Evolutionary conservation across 257 asterid genomes (phyloP), one percentile per base, ranked within the genome.

Genomic region (Solanum megistacrolobum): DNA sequence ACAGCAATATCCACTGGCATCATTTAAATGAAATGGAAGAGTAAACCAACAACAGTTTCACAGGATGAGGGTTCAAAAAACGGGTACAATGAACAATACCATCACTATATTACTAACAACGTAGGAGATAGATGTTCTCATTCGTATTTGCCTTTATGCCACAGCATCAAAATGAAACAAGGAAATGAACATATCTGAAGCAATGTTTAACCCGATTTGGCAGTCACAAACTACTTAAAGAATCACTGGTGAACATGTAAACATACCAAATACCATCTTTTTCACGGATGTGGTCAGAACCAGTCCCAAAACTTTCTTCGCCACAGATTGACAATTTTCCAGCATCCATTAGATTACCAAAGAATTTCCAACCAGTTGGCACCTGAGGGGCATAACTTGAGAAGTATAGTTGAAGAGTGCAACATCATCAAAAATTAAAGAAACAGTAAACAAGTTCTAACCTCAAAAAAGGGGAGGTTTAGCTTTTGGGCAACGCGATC

Each of bases 341-440:
- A 25, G 98, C 98, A 90, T 97, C 99, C 99, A 97, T 97, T 79
- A 97, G 93, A 92, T 97, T 97, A 82, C 99, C 99, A 55, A 97
- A 97, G 91, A 95, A 97, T 87, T 97, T 97, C 99, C 99, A 97
- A 81, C 99, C 99, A 81, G 99, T 96, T 60, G 99, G 99, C 74
- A 97, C 99, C 99, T 96, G 90, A 90, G 31, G 41, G 18, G 41
- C 41, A 81, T 29, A 46, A 35, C 16, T 81, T 18, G 39, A 81
- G 60, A 81, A 46, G 27, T 46, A 81, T 9, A 81, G 20, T 29
- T 29, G 66, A 81, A 81, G 66, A 81, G 38, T 43, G 39, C 25
- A 81, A 46, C 85, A 43, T 25, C 41, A 81, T 81, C 85, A 81
- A 48, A 46, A 41, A 31, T 20, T 32, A 46, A 43, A 58, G 38